These are phyloP conservation scores for Phaseolus lunatus DNA, from an alignment of 306 rosid genomes.

Conservation along the genomic window DNA sequence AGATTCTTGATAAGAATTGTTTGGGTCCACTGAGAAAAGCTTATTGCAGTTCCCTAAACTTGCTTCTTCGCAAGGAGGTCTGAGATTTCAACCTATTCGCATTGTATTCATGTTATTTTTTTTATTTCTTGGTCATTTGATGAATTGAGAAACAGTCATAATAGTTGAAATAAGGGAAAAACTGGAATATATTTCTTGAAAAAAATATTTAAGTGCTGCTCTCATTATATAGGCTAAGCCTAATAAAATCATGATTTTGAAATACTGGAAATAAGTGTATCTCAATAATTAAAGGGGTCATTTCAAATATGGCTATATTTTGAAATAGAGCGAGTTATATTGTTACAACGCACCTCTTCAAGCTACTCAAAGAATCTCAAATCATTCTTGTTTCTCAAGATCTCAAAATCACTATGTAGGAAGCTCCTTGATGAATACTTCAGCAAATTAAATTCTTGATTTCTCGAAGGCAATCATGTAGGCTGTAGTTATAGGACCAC, in stretches of 20 bases:
- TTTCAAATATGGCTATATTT: neutral
- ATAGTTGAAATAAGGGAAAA: neutral
- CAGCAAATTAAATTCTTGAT: no score
- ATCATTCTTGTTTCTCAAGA: no score
- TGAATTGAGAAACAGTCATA: conserved; percentile 35
- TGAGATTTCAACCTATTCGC: conserved; percentile 50
- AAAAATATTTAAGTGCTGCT: neutral
- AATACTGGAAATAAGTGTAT: neutral
- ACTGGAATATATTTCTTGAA: neutral
- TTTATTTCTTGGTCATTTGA: conserved; percentile 34
- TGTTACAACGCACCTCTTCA: no score
- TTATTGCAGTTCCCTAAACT: conserved; percentile 89
- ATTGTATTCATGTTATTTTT: conserved; percentile 34
- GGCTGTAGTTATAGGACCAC: no score
- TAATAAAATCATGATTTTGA: neutral
- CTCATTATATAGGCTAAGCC: neutral
- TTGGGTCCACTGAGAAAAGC: conserved; percentile 75
- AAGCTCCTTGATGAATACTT: no score
- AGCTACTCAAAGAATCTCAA: neutral
- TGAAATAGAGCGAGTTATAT: neutral
- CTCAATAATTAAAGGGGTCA: neutral
- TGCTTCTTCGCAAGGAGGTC: conserved; percentile 97
- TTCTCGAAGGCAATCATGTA: no score
- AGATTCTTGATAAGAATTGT: conserved; percentile 90
- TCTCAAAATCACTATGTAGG: no score